A percentile compares a stretch with the other conserved stretches of the same genome.
phyloP scores from a whole-genome alignment of 208 protist species.

The Leishmania tarentolae region DNA sequence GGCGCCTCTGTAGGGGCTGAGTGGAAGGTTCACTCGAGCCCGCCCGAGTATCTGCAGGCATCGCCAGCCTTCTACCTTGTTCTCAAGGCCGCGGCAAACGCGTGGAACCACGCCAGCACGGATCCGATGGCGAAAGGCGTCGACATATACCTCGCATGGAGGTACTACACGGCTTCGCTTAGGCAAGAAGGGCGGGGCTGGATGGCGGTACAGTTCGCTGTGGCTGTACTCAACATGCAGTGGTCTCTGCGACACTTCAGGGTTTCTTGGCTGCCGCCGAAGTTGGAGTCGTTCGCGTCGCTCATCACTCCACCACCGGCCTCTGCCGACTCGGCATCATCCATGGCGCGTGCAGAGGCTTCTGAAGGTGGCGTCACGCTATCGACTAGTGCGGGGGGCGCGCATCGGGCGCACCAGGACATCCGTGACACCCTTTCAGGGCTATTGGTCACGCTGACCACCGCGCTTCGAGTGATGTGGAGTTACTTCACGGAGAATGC shows the following conservation, averaged over 20 bases:
- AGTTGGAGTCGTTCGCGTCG: neutral
- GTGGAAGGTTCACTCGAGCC: constrained; percentile 30
- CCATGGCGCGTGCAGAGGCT: no score
- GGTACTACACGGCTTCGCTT: constrained; percentile 36
- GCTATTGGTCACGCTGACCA: neutral
- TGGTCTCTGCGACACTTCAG: constrained; percentile 40
- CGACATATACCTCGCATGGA: constrained; percentile 31
- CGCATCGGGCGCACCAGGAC: neutral
- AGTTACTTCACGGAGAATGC: neutral
- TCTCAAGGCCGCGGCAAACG: constrained; percentile 15
- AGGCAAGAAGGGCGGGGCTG: constrained; percentile 21
- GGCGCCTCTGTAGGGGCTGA: neutral
- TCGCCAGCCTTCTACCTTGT: constrained; percentile 16
- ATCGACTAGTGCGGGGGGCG: neutral
- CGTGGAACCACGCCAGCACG: constrained; percentile 20
- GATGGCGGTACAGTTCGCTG: constrained; percentile 21
- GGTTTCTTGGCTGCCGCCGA: neutral
- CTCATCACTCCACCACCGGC: neutral
- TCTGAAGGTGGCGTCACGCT: neutral
- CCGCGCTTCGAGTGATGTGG: neutral
- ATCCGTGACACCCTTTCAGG: neutral
- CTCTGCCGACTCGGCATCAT: neutral
- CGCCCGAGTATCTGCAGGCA: constrained; percentile 18
- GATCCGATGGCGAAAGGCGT: constrained; percentile 26
- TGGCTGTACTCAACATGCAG: constrained; percentile 29